These are phyloP conservation scores for Tarenaya hassleriana DNA, from an alignment of 345 rosid species.

Conservation along the genomic window DNA sequence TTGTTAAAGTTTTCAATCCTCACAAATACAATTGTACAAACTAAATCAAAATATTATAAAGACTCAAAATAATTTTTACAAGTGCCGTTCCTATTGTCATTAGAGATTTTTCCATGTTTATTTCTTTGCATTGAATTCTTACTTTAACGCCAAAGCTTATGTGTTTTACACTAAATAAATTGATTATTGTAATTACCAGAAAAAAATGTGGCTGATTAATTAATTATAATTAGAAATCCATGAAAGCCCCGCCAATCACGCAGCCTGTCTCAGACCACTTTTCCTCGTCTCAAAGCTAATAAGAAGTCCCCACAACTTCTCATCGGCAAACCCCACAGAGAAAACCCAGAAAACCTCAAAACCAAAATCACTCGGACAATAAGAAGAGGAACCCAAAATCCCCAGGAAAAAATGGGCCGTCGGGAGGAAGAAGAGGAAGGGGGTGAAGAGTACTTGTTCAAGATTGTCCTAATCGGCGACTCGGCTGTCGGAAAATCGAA, in stretches of 20 bases:
- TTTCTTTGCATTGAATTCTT: no score
- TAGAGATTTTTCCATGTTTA: no score
- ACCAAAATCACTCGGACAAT: not conserved
- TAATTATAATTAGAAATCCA: not conserved
- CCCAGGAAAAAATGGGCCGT: conserved; percentile 36
- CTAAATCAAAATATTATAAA: no score
- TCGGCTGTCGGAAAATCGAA: conserved; percentile 95
- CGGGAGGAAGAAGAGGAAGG: conserved; percentile 27
- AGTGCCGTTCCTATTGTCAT: no score
- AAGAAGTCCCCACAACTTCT: not conserved
- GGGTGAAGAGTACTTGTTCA: conserved; percentile 77
- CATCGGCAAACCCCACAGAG: not conserved
- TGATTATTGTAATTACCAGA: no score
- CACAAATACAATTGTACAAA: no score
- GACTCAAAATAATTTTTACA: no score
- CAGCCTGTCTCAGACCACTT: conserved; percentile 35
- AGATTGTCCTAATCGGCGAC: conserved; percentile 88
- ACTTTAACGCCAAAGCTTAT: no score
- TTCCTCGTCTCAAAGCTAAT: conserved; percentile 25
- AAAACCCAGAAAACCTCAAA: not conserved
- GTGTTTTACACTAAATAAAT: no score
- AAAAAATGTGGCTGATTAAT: conserved; percentile 12
- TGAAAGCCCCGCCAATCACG: conserved; percentile 45
- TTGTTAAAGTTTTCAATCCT: no score
- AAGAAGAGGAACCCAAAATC: not conserved